Evolutionary conservation across 345 rosid genomes (phyloP), one percentile per base, ranked within the genome.

Genomic region (Eucalyptus erythrocorys): DNA sequence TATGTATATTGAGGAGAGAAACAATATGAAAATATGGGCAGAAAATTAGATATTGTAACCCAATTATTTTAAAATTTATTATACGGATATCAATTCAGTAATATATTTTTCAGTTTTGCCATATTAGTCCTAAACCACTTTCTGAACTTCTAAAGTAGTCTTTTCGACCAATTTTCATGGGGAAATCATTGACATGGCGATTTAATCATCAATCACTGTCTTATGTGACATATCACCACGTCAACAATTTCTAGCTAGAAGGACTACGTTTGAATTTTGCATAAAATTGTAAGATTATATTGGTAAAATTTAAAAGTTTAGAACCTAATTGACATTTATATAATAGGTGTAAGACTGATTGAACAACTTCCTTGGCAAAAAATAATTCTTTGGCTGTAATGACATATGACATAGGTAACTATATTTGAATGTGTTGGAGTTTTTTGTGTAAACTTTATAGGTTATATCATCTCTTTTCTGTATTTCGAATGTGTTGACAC

Each of bases 181-280:
- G 32, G 30, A 61, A 61, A 13, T 61, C 8, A 14, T 30, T 61
- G 37, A 61, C 71, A 3, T 61, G 17, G 0, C 1, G 1, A 30
- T 30, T 14, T 34, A 13, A 7, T 61, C 16, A 61, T 61, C 8
- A 0, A 30, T 13, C 17, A 14, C 34, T n/a, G 0, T 61, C 0
- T 17, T 61, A 61, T 30, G 2, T 6, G 32, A 6, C 32, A 61
- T n/a, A 61, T 4, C 2, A 3, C 10, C 32, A 13, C 1, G 1
- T 30, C 34, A 13, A 27, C 17, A 14, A 61, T 30, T 30, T 61
- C 0, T 13, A 1, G 1, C 2, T 3, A 3, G 10, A 61, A 61
- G 0, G 37, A 61, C 2, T 61, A 30, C 34, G 13, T 30, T 13
- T 1, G 3, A 61, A 61, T 30, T 61, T 61, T 30, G 9, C 0